Evolutionary conservation across 768 basidiomycete species (phyloP).

Genomic region (Obba rivulosa): DNA sequence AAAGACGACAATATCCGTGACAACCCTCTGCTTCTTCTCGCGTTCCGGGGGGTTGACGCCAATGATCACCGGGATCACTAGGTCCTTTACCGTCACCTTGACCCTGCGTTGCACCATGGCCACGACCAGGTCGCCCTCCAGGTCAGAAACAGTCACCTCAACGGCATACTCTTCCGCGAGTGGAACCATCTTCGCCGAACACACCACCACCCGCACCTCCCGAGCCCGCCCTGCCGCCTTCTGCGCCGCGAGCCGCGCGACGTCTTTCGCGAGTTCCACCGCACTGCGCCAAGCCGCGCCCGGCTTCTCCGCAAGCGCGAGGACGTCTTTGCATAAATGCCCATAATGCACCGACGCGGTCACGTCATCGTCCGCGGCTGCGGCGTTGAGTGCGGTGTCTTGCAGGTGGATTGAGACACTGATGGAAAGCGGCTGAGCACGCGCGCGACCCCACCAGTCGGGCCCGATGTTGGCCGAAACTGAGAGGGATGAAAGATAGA

Average conservation of each 20-base stretch:
- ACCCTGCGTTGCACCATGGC: conserved; percentile 5
- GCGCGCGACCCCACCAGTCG: conserved; percentile 46
- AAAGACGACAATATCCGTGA: conserved; percentile 45
- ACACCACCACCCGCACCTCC: conserved; percentile 27
- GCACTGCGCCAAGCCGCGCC: conserved; percentile 23
- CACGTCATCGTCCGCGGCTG: conserved; percentile 48
- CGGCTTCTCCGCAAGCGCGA: conserved; percentile 20
- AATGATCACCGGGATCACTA: conserved; percentile 53
- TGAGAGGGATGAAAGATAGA: conserved; percentile 39
- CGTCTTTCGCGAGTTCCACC: conserved; percentile 29
- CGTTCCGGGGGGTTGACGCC: conserved; percentile 72
- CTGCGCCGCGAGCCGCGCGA: conserved; percentile 32
- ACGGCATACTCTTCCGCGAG: conserved; percentile 41
- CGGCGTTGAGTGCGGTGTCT: conserved; percentile 13
- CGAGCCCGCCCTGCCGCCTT: conserved; percentile 11
- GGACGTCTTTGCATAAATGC: conserved; percentile 46
- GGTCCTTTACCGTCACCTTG: conserved; percentile 37
- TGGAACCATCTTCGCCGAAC: conserved; percentile 44
- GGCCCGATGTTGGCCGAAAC: conserved; percentile 38
- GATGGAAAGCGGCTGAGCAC: conserved; percentile 48
- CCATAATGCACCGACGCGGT: conserved; percentile 61
- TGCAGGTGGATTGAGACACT: conserved; percentile 39
- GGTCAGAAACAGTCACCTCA: conserved; percentile 17
- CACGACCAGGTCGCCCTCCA: not conserved
- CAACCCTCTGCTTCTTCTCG: conserved; percentile 55